These are phyloP conservation scores for Gypsophila paniculata DNA, from an alignment of 179 eudicot species.

Conservation along the genomic window DNA sequence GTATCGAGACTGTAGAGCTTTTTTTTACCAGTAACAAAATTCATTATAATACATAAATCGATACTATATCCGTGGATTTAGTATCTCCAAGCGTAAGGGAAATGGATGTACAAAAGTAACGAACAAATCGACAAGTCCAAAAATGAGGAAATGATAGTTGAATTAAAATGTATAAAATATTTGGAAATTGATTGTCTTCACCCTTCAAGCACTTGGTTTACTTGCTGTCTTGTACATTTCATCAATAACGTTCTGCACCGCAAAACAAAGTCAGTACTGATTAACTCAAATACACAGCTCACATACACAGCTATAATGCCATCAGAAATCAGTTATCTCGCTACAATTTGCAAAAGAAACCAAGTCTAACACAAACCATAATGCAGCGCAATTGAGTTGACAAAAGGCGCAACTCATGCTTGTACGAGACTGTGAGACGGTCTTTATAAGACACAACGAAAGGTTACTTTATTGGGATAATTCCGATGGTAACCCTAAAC, in stretches of 20 bases:
- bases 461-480: too few relatives aligned
- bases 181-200: not conserved
- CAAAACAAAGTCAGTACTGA: not conserved
- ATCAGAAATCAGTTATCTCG: not conserved
- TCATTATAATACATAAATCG: not conserved
- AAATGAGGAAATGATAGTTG: not conserved
- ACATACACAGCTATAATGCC: not conserved
- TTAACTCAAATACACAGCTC: not conserved
- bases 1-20: not conserved
- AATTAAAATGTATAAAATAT: not conserved
- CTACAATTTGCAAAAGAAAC: not conserved
- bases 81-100: not conserved
- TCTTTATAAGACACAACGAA: not conserved
- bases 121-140: not conserved
- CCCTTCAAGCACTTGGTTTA: conserved; percentile 21
- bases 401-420: not conserved
- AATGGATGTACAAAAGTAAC: conserved; percentile 19
- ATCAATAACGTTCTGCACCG: conserved; percentile 55
- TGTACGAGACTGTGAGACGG: too few relatives aligned
- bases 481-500: too few relatives aligned
- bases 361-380: not conserved
- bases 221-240: conserved; percentile 51
- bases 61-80: not conserved
- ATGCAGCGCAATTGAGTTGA: not conserved
- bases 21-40: not conserved